phyloP scores from a whole-genome alignment of 345 rosid genomes.

The Rhizophora mangle region DNA sequence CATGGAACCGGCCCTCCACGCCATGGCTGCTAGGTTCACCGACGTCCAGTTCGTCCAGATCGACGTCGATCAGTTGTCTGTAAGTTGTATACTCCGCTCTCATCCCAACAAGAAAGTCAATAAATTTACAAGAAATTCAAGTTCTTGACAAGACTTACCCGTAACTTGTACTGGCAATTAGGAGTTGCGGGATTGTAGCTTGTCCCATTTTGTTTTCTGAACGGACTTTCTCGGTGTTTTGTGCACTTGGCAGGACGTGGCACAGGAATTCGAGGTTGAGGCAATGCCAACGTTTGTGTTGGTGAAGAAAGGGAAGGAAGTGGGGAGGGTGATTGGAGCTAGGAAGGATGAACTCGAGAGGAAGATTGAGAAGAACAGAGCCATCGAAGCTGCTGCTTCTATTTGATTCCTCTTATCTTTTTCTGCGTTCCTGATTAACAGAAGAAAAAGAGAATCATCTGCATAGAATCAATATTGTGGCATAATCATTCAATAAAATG shows the following conservation, averaged over 20 bases:
- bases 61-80: constrained; percentile 82
- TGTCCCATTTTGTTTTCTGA: background rate
- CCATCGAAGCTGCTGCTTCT: background rate
- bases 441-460: no score
- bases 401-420: no score
- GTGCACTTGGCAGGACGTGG: constrained; percentile 49
- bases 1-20: constrained; percentile 55
- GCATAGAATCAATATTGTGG: no score
- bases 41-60: constrained; percentile 71
- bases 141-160: no score
- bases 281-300: constrained; percentile 93
- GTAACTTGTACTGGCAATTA: no score
- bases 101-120: no score
- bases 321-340: constrained; percentile 66
- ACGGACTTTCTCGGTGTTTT: no score
- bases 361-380: constrained; percentile 44
- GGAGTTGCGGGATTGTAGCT: no score
- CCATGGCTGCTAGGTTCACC: constrained; percentile 43
- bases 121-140: no score
- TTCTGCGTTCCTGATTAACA: no score
- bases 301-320: constrained; percentile 69
- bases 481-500: no score
- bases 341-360: constrained; percentile 54
- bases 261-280: constrained; percentile 62
- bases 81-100: constrained; percentile 14